Percentiles rank a stretch among this genome's conserved stretches.
Evolutionary conservation across 768 basidiomycete species (phyloP).

Genomic region (Lactarius evosmus): DNA sequence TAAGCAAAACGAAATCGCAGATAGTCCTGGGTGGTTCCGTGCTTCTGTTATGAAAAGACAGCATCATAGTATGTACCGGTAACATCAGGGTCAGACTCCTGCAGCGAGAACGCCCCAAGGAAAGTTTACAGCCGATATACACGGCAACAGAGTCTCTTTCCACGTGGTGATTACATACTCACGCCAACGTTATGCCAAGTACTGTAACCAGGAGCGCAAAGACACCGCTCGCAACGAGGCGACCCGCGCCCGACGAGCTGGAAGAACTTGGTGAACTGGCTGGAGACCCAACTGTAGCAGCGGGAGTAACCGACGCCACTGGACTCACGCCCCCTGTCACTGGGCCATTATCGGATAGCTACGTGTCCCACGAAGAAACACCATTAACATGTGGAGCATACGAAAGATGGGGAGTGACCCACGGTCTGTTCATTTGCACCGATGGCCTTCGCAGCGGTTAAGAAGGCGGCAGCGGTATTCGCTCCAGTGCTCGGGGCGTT

Average conservation of each 20-base stretch:
- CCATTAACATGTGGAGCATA: background rate
- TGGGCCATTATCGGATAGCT: conserved; percentile 41
- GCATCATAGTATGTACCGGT: background rate
- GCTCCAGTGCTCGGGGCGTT: conserved; percentile 45
- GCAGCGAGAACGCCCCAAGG: background rate
- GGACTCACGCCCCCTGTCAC: conserved; percentile 41
- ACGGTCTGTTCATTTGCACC: conserved; percentile 39
- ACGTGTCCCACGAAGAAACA: background rate
- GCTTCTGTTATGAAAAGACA: background rate
- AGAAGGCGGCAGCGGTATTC: conserved; percentile 43
- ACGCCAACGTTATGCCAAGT: conserved; percentile 11
- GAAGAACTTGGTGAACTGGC: background rate
- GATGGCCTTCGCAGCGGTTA: conserved; percentile 40
- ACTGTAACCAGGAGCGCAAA: conserved; percentile 8
- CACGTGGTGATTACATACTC: background rate
- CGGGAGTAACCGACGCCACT: conserved; percentile 19
- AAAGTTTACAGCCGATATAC: background rate
- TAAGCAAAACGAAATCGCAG: background rate
- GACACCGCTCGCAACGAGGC: conserved; percentile 11
- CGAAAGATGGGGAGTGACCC: conserved; percentile 21
- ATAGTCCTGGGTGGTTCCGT: background rate
- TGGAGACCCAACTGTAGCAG: background rate
- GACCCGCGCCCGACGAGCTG: background rate
- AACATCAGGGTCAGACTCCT: background rate
- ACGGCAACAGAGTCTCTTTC: background rate